phyloP scores from a whole-genome alignment of 805 yeast genomes.

The Ogataea pignaliae region DNA sequence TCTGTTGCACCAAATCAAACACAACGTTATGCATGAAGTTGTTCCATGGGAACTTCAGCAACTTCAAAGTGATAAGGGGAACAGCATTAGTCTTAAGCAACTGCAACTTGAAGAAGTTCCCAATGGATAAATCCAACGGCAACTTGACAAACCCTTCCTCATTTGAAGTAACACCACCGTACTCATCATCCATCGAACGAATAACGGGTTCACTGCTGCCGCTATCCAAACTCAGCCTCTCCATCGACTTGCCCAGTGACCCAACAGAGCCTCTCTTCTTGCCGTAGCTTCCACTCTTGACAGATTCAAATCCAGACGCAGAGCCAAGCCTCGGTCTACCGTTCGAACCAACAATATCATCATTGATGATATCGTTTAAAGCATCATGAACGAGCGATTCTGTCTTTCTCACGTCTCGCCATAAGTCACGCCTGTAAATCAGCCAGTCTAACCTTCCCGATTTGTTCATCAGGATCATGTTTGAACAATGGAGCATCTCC shows the following conservation, averaged over 20 bases:
- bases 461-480: constrained; percentile 87
- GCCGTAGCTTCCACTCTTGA: constrained; percentile 26
- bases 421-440: constrained; percentile 63
- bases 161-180: neutral
- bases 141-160: constrained; percentile 21
- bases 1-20: constrained; percentile 91
- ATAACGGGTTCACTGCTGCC: neutral
- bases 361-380: constrained; percentile 28
- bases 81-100: constrained; percentile 68
- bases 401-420: constrained; percentile 51
- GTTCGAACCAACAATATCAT: constrained; percentile 8
- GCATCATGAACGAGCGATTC: constrained; percentile 34
- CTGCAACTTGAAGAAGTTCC: constrained; percentile 79
- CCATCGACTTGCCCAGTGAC: constrained; percentile 14
- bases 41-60: constrained; percentile 90
- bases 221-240: constrained; percentile 20
- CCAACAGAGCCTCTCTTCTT: constrained; percentile 15
- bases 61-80: constrained; percentile 56
- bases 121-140: constrained; percentile 42
- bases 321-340: neutral
- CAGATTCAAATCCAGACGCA: constrained; percentile 2
- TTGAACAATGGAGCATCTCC: constrained; percentile 90
- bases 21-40: constrained; percentile 96
- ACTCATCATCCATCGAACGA: constrained; percentile 23
- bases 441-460: constrained; percentile 56